Evolutionary conservation across 140 eudicot genomes (phyloP).

Genomic region (Flaveria floridana): DNA sequence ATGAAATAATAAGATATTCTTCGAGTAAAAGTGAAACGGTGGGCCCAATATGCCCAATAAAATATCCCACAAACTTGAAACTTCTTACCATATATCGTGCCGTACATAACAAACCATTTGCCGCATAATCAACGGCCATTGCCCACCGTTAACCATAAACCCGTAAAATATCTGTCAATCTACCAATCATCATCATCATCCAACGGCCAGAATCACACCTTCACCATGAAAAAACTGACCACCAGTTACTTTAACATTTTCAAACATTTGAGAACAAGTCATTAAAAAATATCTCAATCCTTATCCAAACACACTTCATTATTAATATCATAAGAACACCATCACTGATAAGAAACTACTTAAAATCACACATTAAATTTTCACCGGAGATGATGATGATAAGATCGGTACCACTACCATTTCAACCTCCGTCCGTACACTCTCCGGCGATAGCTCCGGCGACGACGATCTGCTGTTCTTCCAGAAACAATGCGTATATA

Average conservation of each 20-base stretch:
- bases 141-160: neutral
- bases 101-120: slow-evolving; percentile 3
- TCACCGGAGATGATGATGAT: slow-evolving; percentile 26
- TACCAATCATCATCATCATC: slow-evolving; percentile 1
- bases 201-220: slow-evolving; percentile 30
- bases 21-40: slow-evolving; percentile 10
- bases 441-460: slow-evolving; percentile 20
- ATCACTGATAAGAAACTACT: neutral
- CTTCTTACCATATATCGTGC: neutral
- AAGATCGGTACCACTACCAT: slow-evolving; percentile 29
- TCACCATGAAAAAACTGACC: neutral
- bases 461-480: slow-evolving; percentile 42
- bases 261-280: neutral
- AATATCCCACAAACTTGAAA: slow-evolving; percentile 23
- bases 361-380: slow-evolving; percentile 5
- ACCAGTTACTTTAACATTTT: neutral
- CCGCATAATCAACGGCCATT: neutral
- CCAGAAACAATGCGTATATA: slow-evolving; percentile 48
- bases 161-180: neutral
- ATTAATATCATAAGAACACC: neutral
- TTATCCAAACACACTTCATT: slow-evolving; percentile 28
- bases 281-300: slow-evolving; percentile 37
- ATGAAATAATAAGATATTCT: neutral
- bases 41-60: slow-evolving; percentile 14
- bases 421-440: slow-evolving; percentile 20